phyloP scores from a whole-genome alignment of 2,329 filamentous ascomycete species.

The Colletotrichum nymphaeae region DNA sequence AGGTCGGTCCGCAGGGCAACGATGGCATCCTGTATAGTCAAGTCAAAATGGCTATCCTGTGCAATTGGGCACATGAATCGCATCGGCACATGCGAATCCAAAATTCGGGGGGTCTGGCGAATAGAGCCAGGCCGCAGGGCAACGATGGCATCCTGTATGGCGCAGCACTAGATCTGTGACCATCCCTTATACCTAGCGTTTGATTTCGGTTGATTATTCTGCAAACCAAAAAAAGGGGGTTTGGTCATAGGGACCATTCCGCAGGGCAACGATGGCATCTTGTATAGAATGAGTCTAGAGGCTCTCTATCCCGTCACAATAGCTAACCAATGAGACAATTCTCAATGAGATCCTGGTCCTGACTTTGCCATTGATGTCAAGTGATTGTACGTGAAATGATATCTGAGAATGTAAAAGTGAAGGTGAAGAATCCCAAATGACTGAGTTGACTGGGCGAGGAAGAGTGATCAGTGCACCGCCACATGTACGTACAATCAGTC shows the following conservation, averaged over 20 bases:
- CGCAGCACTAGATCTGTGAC: constrained; percentile 15
- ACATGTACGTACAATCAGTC: not conserved
- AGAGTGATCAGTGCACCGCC: constrained; percentile 1
- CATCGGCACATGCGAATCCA: not conserved
- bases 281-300: constrained; percentile 28
- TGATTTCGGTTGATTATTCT: constrained; percentile 1
- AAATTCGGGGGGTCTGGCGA: constrained; percentile 30
- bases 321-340: constrained; percentile 4
- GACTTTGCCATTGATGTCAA: not conserved
- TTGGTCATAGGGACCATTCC: constrained; percentile 30
- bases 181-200: constrained; percentile 14
- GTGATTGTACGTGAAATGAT: not conserved
- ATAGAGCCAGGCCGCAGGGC: constrained; percentile 33
- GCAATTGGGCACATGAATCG: not conserved
- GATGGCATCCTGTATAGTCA: constrained; percentile 42
- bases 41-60: constrained; percentile 10
- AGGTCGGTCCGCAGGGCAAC: constrained; percentile 42
- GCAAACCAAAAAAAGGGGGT: constrained; percentile 17
- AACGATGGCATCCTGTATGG: constrained; percentile 37
- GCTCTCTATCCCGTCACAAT: constrained; percentile 24
- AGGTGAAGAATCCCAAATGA: too few relatives aligned
- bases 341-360: not conserved
- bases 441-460: too few relatives aligned
- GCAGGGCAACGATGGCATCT: constrained; percentile 38
- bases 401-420: not conserved